These are phyloP conservation scores for Astrothelium subdiscretum DNA, from an alignment of 495 filamentous ascomycete species.

Conservation along the genomic window DNA sequence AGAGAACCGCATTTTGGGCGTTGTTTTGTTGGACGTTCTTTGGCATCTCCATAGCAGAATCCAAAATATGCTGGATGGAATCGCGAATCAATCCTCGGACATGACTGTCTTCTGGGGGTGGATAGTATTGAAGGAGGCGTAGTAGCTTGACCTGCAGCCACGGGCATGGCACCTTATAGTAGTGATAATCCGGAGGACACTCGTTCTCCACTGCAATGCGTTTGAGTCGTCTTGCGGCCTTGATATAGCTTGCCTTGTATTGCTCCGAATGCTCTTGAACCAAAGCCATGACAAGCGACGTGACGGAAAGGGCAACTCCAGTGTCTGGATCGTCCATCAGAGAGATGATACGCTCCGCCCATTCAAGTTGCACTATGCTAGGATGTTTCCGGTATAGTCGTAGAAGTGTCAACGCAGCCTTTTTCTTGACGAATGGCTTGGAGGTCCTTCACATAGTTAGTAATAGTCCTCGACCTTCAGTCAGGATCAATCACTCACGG, in stretches of 20 bases:
- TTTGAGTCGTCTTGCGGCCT: conserved; percentile 81
- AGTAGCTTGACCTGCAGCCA: conserved; percentile 97
- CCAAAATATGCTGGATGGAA: conserved; percentile 79
- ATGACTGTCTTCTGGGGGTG: conserved; percentile 89
- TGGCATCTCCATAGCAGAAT: conserved; percentile 79
- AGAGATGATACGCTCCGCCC: conserved; percentile 94
- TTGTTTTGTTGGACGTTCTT: conserved; percentile 99
- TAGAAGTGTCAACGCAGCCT: conserved; percentile 91
- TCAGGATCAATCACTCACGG: conserved; percentile 49
- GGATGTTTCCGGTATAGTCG: conserved; percentile 91
- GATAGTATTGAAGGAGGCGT: conserved; percentile 86
- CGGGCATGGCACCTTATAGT: conserved; percentile 97
- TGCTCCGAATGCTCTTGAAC: conserved; percentile 87
- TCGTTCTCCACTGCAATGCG: conserved; percentile 81
- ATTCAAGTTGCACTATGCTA: conserved; percentile 86
- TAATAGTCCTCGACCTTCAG: not conserved
- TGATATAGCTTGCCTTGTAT: conserved; percentile 89
- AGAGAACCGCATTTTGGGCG: conserved; percentile 94
- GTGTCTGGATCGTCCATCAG: conserved; percentile 96
- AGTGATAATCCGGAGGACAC: conserved; percentile 77
- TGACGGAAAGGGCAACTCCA: conserved; percentile 90
- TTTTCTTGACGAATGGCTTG: conserved; percentile 98
- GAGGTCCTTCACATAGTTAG: conserved; percentile 52
- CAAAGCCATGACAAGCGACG: conserved; percentile 90
- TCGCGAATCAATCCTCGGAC: conserved; percentile 86